Evolutionary conservation across 2,329 filamentous ascomycete genomes (phyloP), one percentile per base, ranked within the genome.

Genomic region (Phialocephala sp.): DNA sequence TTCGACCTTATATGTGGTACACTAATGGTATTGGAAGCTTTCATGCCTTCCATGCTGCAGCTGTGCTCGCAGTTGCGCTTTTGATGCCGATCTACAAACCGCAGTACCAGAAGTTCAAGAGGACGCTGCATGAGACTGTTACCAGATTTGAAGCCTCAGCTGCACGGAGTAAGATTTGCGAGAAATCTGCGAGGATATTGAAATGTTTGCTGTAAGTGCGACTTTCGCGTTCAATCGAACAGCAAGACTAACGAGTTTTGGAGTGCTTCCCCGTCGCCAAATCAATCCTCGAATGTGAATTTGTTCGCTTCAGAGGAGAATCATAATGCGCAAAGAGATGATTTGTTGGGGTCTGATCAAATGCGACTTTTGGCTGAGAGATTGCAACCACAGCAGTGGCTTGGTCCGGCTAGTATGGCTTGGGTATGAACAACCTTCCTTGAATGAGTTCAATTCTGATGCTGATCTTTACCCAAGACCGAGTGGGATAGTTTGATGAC

Each of bases 21-120:
- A 63, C 65, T 5, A 60, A 69, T 64, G 65, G 67, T 1, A 57
- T 66, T 2, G 67, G 64, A 1, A 67, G 64, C 39, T 69, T 69
- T 22, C 67, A 67, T 54, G 65, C 67, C 14, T 69, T 69, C 57
- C 67, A 65, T 24, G 67, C 67, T n/a, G 62, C 66, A 4, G 62
- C 62, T 27, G 64, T 68, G 2, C 36, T 68, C 1, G 60, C 64
- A 9, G 64, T 66, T 3, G 61, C 65, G n/a, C 47, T 66, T 6
- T 22, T 66, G 18, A 65, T 65, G 61, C 66, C 66, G 12, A 66
- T 63, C 15, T 63, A 68, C 36, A 56, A 59, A 27, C 63, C 66
- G 2, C 60, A 68, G 20, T 66, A 64, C 35, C 63, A 59, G 60
- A 66, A 64, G 27, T 63, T 66, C 36, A 63, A 50, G 27, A 41